phyloP scores from a whole-genome alignment of 257 asterid species.

The Solanum neorickii region DNA sequence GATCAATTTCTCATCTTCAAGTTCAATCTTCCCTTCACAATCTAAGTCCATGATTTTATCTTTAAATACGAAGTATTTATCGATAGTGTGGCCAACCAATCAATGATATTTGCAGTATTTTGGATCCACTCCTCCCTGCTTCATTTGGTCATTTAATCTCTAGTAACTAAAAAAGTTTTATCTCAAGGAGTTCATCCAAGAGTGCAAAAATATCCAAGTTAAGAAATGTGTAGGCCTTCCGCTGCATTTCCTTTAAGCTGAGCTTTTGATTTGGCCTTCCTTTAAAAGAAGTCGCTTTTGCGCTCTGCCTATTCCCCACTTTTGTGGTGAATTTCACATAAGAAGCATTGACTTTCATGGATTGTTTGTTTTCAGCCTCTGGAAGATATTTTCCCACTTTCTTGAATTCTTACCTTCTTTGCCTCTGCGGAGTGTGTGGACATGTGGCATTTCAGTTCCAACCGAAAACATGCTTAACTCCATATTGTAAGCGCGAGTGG shows the following conservation, averaged over 20 bases:
- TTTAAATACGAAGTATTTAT: background rate
- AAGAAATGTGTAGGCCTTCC: background rate
- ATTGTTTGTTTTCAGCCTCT: too few relatives aligned
- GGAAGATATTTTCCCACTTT: too few relatives aligned
- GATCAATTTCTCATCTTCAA: background rate
- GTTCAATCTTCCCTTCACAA: background rate
- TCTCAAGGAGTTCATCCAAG: background rate
- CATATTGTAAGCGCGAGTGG: background rate
- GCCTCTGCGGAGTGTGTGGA: background rate
- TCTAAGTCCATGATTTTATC: background rate
- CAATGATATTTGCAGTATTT: background rate
- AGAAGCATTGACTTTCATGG: too few relatives aligned
- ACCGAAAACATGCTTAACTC: background rate
- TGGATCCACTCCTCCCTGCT: background rate
- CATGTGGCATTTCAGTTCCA: background rate
- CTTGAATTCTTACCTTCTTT: background rate
- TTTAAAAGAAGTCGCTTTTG: background rate
- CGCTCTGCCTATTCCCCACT: too few relatives aligned
- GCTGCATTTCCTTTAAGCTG: background rate
- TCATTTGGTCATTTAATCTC: background rate
- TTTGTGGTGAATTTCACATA: too few relatives aligned
- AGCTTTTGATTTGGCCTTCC: background rate
- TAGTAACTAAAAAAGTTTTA: background rate
- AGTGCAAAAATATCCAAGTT: background rate
- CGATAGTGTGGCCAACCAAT: background rate